Base-by-base conservation (phyloP, 176 grass and related monocot species). In the Stipa capillata region DNA sequence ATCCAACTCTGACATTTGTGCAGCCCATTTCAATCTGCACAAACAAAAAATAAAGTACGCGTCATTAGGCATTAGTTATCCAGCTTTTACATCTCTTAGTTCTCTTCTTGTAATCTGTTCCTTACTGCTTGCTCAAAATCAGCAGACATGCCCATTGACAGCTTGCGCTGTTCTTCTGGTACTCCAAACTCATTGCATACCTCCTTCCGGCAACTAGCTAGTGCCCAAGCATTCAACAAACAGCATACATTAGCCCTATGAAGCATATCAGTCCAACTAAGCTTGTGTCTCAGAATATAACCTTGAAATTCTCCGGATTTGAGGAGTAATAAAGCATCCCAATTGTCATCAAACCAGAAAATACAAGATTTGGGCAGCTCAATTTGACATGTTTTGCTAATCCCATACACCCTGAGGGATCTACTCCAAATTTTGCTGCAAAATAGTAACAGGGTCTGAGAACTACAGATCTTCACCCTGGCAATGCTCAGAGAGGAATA, bases 141-240 rank as follows among this genome's bases (percentile, higher is more conserved):
- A 36, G 85, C 87, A 84, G 93, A 97, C 93, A 97, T 97, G 87
- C 93, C 90, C 93, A 93, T 93, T 18, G 93, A 97, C 60, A 97
- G 63, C 61, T 93, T 85, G 0, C 87, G 93, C 21, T 92, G 90
- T 44, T 97, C 87, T 67, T 92, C 90, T 66, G 58, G 70, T 41
- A 97, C 77, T 71, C 50, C 90, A 34, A 97, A 83, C 55, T 87
- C 87, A 21, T 89, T 85, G 86, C 93, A 90, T 49, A 97, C 83
- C 67, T 83, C 69, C 25, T 76, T 62, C 9, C 72, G 85, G 34
- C 93, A 97, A 57, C 82, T 85, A 36, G 43, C 34, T 54, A 93
- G 41, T 65, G 82, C 43, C 91, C 90, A 81, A 36, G n/a, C 51
- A 72, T 37, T 83, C 76, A 43, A 56, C 31, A 86, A 58, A 69